Evolutionary conservation across 805 yeast species (phyloP).

Genomic region (Millerozyma miso): DNA sequence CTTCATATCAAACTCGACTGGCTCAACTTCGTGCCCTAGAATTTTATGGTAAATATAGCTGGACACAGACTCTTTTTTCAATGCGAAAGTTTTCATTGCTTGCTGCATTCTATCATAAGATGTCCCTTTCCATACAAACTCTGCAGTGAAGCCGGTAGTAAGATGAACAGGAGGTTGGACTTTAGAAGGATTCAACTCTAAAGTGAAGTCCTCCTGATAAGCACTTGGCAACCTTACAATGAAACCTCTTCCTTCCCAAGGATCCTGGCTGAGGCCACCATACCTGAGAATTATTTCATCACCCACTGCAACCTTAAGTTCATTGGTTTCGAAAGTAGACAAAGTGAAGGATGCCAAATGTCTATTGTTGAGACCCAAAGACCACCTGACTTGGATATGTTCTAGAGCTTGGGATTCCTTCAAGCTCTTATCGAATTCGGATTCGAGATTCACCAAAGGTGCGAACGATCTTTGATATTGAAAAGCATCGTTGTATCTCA

Average conservation of each 20-base stretch:
- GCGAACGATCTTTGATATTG: constrained; percentile 84
- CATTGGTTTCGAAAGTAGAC: constrained; percentile 62
- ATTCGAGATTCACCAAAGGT: constrained; percentile 77
- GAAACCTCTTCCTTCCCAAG: constrained; percentile 73
- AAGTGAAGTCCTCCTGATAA: constrained; percentile 60
- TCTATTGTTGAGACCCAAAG: constrained; percentile 56
- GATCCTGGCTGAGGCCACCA: constrained; percentile 49
- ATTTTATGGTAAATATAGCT: constrained; percentile 72
- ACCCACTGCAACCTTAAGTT: constrained; percentile 73
- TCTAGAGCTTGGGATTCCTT: constrained; percentile 77
- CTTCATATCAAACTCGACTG: constrained; percentile 56
- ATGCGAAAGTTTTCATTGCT: constrained; percentile 70
- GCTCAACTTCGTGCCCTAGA: constrained; percentile 73
- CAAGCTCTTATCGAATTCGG: constrained; percentile 68
- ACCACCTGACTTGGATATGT: constrained; percentile 72
- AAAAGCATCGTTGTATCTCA: constrained; percentile 77
- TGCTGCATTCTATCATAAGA: constrained; percentile 80
- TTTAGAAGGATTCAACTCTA: constrained; percentile 54
- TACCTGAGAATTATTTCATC: constrained; percentile 73
- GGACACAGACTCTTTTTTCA: constrained; percentile 62
- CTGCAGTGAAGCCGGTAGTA: constrained; percentile 70
- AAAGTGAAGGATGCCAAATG: constrained; percentile 67
- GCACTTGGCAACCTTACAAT: constrained; percentile 69
- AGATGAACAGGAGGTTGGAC: constrained; percentile 53
- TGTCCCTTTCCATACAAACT: constrained; percentile 85